These are phyloP conservation scores for Suillus fuscotomentosus DNA, from an alignment of 768 basidiomycete genomes.

Conservation along the genomic window DNA sequence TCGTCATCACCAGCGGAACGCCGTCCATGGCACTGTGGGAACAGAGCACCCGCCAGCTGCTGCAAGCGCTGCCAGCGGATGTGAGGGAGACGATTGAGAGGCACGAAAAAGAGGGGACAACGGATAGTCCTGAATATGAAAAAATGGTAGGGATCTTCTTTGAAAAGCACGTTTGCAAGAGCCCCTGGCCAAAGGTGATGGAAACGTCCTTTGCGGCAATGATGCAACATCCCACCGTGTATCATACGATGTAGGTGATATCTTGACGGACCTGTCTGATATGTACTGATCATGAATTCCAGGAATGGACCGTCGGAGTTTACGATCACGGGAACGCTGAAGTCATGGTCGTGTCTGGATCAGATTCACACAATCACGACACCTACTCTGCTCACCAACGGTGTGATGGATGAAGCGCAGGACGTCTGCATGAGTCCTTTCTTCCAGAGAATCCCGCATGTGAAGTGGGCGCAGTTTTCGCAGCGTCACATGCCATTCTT, in stretches of 20 bases:
- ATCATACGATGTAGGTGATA: slow-evolving; percentile 15
- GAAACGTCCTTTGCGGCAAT: slow-evolving; percentile 15
- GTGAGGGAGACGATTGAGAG: slow-evolving; percentile 18
- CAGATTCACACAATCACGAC: slow-evolving; percentile 34
- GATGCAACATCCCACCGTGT: slow-evolving; percentile 15
- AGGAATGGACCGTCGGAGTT: slow-evolving; percentile 27
- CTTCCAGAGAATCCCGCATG: slow-evolving; percentile 23
- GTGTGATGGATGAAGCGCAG: slow-evolving; percentile 29
- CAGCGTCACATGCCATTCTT: slow-evolving; percentile 39
- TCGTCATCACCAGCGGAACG: slow-evolving; percentile 26
- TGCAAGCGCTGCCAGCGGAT: slow-evolving; percentile 19
- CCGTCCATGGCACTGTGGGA: slow-evolving; percentile 23
- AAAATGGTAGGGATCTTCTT: slow-evolving; percentile 20
- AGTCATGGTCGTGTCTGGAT: slow-evolving; percentile 41
- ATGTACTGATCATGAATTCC: neutral
- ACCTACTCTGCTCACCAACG: slow-evolving; percentile 36
- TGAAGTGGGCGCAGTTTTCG: slow-evolving; percentile 28
- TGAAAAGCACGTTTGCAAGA: slow-evolving; percentile 27
- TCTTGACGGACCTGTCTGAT: slow-evolving; percentile 2
- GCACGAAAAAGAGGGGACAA: slow-evolving; percentile 27
- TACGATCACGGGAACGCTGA: slow-evolving; percentile 35
- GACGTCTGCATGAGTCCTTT: slow-evolving; percentile 29
- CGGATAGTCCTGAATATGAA: slow-evolving; percentile 24
- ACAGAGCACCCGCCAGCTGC: slow-evolving; percentile 14
- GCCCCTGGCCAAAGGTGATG: slow-evolving; percentile 29